Conservation (phyloP, 2,329 filamentous ascomycete species). For the Colletotrichum orchidophilum region DNA sequence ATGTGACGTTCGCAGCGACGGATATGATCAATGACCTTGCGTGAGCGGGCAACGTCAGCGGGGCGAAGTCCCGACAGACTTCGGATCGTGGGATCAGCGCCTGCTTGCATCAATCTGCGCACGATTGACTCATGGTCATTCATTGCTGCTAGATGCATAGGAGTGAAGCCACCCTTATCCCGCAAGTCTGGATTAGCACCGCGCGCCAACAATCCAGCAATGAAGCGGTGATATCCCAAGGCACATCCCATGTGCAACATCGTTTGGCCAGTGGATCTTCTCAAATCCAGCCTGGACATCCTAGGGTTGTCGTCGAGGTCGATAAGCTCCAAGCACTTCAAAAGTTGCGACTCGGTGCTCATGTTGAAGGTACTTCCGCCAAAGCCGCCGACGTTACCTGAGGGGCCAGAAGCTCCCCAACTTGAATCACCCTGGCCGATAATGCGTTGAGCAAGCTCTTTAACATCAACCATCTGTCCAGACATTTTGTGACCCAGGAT, state of each 20-base stretch:
- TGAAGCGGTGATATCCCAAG: conserved; percentile 78
- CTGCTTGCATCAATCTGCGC: conserved; percentile 75
- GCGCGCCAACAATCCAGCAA: conserved; percentile 78
- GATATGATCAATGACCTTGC: conserved; percentile 71
- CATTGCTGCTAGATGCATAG: conserved; percentile 83
- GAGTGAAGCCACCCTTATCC: conserved; percentile 83
- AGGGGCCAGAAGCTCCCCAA: conserved; percentile 54
- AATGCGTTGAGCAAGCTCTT: conserved; percentile 69
- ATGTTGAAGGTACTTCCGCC: conserved; percentile 56
- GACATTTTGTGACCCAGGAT: conserved; percentile 73
- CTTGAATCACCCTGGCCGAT: conserved; percentile 57
- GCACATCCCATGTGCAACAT: conserved; percentile 84
- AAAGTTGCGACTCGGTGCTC: conserved; percentile 68
- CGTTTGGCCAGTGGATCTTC: conserved; percentile 74
- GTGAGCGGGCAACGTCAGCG: conserved; percentile 75
- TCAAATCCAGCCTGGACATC: conserved; percentile 73
- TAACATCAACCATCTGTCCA: conserved; percentile 68
- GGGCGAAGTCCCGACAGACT: conserved; percentile 77
- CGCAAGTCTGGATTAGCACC: conserved; percentile 80
- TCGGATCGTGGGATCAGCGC: conserved; percentile 75
- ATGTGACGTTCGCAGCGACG: conserved; percentile 69
- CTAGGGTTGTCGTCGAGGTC: conserved; percentile 80
- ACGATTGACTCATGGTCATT: conserved; percentile 81
- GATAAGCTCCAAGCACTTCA: conserved; percentile 80
- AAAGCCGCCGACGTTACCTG: conserved; percentile 46